Percentiles rank a stretch among this genome's conserved stretches.
These are phyloP conservation scores for Coleophoma cylindrospora DNA, from an alignment of 2,329 filamentous ascomycete genomes.

Conservation along the genomic window DNA sequence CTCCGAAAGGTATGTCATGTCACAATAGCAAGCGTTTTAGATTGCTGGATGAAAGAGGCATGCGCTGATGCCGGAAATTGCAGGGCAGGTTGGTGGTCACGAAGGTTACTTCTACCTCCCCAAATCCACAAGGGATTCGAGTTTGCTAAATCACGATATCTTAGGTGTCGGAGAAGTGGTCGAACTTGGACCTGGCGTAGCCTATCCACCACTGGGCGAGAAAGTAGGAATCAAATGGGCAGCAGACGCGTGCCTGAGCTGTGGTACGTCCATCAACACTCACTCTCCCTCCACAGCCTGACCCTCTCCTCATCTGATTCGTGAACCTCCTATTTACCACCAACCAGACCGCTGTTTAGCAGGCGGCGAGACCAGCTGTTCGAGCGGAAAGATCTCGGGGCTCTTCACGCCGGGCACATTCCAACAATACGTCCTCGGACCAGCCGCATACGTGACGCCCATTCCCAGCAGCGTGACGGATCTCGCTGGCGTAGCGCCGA, in stretches of 20 bases:
- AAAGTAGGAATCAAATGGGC: constrained; percentile 60
- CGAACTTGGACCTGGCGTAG: constrained; percentile 46
- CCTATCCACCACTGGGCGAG: constrained; percentile 59
- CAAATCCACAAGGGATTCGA: no score
- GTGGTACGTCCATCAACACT: constrained; percentile 5
- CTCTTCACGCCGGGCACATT: constrained; percentile 64
- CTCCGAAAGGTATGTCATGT: no score
- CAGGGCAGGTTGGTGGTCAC: constrained; percentile 62
- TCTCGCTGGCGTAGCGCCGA: constrained; percentile 55
- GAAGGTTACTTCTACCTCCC: constrained; percentile 30
- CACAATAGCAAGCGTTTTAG: constrained; percentile 31
- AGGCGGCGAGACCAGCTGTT: no score
- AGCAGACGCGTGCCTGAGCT: constrained; percentile 7
- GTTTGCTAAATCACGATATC: no score
- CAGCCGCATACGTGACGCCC: constrained; percentile 61
- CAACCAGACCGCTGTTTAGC: no score
- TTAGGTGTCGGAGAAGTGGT: no score
- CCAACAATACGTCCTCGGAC: constrained; percentile 58
- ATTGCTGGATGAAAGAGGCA: constrained; percentile 37
- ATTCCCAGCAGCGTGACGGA: constrained; percentile 51
- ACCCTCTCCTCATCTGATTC: constrained; percentile 27
- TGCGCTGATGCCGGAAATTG: constrained; percentile 48
- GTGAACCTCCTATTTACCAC: no score
- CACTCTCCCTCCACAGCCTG: constrained; percentile 38
- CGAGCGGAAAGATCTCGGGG: no score